Evolutionary conservation across 345 rosid species (phyloP).

Genomic region (Erucastrum elatum): DNA sequence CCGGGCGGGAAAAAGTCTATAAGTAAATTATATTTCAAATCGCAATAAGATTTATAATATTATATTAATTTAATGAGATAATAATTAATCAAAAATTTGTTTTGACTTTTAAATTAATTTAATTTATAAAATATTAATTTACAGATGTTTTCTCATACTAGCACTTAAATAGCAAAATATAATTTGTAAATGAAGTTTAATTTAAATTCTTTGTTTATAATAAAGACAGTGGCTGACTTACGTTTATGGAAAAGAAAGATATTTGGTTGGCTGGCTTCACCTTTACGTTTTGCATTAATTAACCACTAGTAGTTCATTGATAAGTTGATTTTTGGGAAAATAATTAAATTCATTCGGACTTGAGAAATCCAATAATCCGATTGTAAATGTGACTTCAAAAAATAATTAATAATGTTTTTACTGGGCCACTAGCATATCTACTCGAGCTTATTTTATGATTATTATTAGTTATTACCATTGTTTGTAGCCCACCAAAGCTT

Average conservation of each 20-base stretch:
- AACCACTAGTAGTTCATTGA: background rate
- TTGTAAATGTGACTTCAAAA: too few relatives aligned
- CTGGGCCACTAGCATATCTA: too few relatives aligned
- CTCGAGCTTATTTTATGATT: background rate
- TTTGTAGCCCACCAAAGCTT: background rate
- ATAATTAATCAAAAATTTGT: background rate
- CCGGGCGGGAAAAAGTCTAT: background rate
- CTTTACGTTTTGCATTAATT: background rate
- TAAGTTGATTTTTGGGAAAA: background rate
- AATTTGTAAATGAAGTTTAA: background rate
- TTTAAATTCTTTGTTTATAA: background rate
- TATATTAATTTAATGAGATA: background rate
- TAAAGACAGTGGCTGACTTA: background rate
- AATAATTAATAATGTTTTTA: too few relatives aligned
- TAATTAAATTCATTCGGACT: background rate
- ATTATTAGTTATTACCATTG: too few relatives aligned
- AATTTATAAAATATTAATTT: background rate
- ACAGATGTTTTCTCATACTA: background rate
- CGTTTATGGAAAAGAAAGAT: background rate
- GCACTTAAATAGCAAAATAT: background rate
- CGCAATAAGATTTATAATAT: background rate
- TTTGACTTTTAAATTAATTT: too few relatives aligned
- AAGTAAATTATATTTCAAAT: background rate
- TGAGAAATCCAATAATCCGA: background rate
- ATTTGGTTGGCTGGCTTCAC: background rate